phyloP scores from a whole-genome alignment of 2,329 filamentous ascomycete genomes.

The Monosporascus sp. region DNA sequence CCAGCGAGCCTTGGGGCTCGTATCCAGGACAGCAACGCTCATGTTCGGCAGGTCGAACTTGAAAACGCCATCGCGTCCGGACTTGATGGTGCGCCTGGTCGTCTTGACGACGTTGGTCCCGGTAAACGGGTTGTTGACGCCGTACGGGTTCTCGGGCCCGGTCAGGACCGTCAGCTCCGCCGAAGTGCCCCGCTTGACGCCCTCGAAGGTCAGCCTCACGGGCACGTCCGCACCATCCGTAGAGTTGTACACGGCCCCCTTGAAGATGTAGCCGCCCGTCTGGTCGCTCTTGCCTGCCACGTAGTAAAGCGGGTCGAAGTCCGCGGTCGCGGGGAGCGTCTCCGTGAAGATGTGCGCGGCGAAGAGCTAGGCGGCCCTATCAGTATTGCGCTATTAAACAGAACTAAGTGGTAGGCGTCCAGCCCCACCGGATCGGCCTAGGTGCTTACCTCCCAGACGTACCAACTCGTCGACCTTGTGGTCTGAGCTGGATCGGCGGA shows the following conservation, averaged over 20 bases:
- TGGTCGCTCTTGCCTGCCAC: slow-evolving; percentile 42
- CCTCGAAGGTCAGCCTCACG: slow-evolving; percentile 41
- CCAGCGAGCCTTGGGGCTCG: slow-evolving; percentile 12
- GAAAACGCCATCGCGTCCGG: slow-evolving; percentile 42
- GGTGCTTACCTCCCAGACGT: slow-evolving; percentile 35
- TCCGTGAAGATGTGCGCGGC: slow-evolving; percentile 39
- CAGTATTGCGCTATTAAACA: neutral
- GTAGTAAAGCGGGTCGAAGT: slow-evolving; percentile 43
- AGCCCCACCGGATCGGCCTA: neutral
- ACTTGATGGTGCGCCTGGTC: slow-evolving; percentile 32
- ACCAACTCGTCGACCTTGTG: slow-evolving; percentile 45
- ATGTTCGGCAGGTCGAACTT: slow-evolving; percentile 47
- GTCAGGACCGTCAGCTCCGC: slow-evolving; percentile 42
- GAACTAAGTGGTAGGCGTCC: too few relatives aligned
- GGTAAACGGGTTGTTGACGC: slow-evolving; percentile 37
- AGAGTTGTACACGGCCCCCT: slow-evolving; percentile 48
- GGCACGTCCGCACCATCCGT: slow-evolving; percentile 39
- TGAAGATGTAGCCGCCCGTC: slow-evolving; percentile 40
- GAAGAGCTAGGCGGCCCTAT: slow-evolving; percentile 30
- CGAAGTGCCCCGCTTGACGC: slow-evolving; percentile 31
- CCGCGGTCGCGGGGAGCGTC: slow-evolving; percentile 38
- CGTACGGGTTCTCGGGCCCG: slow-evolving; percentile 37
- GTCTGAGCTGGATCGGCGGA: slow-evolving; percentile 43
- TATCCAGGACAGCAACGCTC: slow-evolving; percentile 52
- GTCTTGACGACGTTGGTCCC: slow-evolving; percentile 46